A percentile compares a stretch with the other conserved stretches of the same genome.
phyloP scores from a whole-genome alignment of 179 eudicot species.

The Actinidia polygama region DNA sequence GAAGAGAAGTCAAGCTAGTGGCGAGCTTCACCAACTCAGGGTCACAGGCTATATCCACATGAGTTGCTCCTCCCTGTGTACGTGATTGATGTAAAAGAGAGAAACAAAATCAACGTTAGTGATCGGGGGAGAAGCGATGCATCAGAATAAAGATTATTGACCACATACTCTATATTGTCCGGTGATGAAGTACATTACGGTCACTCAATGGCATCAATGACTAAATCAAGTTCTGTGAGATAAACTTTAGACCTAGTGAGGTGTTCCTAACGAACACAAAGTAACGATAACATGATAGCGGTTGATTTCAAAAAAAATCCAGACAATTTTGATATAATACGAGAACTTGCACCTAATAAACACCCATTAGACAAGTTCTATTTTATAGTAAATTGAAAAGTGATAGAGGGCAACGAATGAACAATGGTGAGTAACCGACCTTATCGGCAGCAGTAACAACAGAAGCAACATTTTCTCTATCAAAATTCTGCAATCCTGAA shows the following conservation, averaged over 20 bases:
- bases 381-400: background rate
- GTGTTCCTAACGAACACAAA: background rate
- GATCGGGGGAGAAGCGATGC: background rate
- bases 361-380: background rate
- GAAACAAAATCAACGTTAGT: background rate
- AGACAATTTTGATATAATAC: background rate
- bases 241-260: background rate
- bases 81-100: background rate
- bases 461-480: constrained; percentile 81
- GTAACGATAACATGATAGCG: no score
- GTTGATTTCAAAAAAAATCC: background rate
- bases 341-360: background rate
- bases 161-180: background rate
- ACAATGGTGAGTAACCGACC: constrained; percentile 37
- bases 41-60: constrained; percentile 91
- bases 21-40: constrained; percentile 89
- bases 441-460: constrained; percentile 95
- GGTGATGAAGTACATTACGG: background rate
- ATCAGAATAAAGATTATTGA: background rate
- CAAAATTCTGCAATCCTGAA: constrained; percentile 86
- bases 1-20: constrained; percentile 74
- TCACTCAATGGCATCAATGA: background rate
- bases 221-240: background rate
- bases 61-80: constrained; percentile 92
- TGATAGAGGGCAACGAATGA: background rate